These are phyloP conservation scores for Herpetospermum pedunculosum DNA, from an alignment of 306 rosid genomes.

Conservation along the genomic window DNA sequence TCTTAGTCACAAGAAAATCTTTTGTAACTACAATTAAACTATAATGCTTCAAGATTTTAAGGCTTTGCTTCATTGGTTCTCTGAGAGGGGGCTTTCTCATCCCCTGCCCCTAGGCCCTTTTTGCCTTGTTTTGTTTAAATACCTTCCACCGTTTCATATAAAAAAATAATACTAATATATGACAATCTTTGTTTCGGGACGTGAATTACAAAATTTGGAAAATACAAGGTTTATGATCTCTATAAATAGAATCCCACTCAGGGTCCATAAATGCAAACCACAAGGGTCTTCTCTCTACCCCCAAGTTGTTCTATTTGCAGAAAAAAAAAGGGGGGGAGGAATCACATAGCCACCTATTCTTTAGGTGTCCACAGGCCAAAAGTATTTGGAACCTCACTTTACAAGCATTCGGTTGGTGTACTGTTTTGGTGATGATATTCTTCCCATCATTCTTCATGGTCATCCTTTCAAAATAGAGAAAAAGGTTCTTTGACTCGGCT, in stretches of 20 bases:
- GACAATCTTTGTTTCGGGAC: not conserved
- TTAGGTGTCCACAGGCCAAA: too few relatives aligned
- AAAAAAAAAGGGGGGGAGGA: too few relatives aligned
- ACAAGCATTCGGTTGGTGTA: too few relatives aligned
- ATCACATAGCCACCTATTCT: too few relatives aligned
- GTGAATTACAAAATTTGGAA: not conserved
- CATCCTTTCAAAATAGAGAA: too few relatives aligned
- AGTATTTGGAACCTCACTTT: too few relatives aligned
- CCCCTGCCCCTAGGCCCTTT: not conserved
- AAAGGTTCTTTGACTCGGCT: too few relatives aligned
- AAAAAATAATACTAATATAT: not conserved
- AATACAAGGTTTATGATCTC: not conserved
- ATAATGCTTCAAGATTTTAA: not conserved
- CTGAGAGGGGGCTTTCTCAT: not conserved
- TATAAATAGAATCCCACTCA: not conserved
- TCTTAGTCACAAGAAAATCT: not conserved
- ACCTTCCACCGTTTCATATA: not conserved
- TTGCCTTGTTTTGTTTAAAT: not conserved
- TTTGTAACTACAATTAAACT: not conserved
- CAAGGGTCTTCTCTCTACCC: not conserved
- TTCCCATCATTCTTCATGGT: too few relatives aligned
- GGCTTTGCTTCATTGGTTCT: not conserved
- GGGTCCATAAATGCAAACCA: not conserved
- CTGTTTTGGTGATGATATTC: too few relatives aligned
- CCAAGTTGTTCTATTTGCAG: too few relatives aligned